Evolutionary conservation across 208 protist species (phyloP), one percentile per base, ranked within the genome.

Genomic region (Vickermania spadyakhi): DNA sequence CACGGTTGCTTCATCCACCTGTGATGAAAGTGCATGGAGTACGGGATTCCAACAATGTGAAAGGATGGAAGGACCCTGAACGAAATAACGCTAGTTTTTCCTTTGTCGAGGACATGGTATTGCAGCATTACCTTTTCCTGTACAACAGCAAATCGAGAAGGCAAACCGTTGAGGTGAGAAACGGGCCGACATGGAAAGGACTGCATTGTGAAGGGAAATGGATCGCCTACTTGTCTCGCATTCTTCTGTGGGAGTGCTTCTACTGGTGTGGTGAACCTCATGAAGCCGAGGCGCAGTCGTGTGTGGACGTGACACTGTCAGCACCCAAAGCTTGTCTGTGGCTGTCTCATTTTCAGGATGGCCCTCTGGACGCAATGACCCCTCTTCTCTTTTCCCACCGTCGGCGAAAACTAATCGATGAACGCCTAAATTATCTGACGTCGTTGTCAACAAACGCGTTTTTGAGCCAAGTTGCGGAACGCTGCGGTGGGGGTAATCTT

Each of bases 141-240:
- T 68, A 56, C 71, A 72, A 78, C 31, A 14, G 29, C 23, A 23
- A 5, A 18, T 1, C 36, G 18, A 29, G 4, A 2, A 22, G 0
- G 23, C 56, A 3, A n/a, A 13, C 1, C 31, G 36, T 45, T 7
- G 36, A 45, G 18, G 18, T 18, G 11, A 13, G 13, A 31, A 7
- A 45, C 18, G 28, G 64, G 63, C 14, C 29, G 21, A 36, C 31
- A 11, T 94, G 87, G 84, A 52, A 58, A 22, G 87, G 84, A 3
- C 59, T 79, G 42, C 82, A 90, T 52, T 91, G 87, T 61, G 81
- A 94, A 56, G 87, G 87, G 3, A 55, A 59, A 53, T 94, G 87
- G 84, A 63, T 94, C 52, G 64, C 68, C 23, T 79, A 59, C 28
- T 54, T 87, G 25, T 75, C 81, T 11, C 77, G 75, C 22, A 56